Base-by-base conservation (phyloP, 352 stramenopile species). In the Globisporangium paddicum region DNA sequence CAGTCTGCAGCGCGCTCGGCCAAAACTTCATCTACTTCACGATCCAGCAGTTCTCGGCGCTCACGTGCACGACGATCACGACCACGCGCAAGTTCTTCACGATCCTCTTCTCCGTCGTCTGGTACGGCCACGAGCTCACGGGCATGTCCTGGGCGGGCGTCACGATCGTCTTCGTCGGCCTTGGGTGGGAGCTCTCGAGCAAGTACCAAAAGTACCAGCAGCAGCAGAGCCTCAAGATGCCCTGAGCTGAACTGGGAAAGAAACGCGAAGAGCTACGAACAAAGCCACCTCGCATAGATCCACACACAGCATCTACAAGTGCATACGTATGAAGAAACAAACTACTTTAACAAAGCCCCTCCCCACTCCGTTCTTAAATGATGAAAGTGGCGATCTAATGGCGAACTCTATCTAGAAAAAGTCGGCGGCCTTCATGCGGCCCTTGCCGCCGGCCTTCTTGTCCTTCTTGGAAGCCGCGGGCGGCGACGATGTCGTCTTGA, bases 21-120 rank as follows among this genome's bases (percentile, higher is more conserved):
- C 97, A 99, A 77, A 98, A 97, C 74, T 99, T 99, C 75, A 99
- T 99, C 83, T 99, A 99, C 88, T 99, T 97, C 66, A 99, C 96
- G 34, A 97, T 99, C 67, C 87, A 97, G 60, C 85, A 97, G 69
- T 99, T 99, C 77, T 97, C 97, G 72, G 95, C 97, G 41, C 87
- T 99, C 38, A 97, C 98, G 55, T 98, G 95, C 71, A 99, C 96
- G 35, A 99, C 97, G 35, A 98, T 99, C 63, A 99, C 98, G 32
- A 99, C 98, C 1, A 99, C 97, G 58, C 86, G 98, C 72, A 99
- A 99, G 80, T 99, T 99, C 73, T 99, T 99, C 69, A 99, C 94
- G 10, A 98, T 99, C 42, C 75, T 99, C 25, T 92, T 99, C 66
- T 99, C 93, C 21, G 96, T 99, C 16, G 69, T 99, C 19, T 92